phyloP scores from a whole-genome alignment of 139 green algal genomes.

The Coelastrella sp. region DNA sequence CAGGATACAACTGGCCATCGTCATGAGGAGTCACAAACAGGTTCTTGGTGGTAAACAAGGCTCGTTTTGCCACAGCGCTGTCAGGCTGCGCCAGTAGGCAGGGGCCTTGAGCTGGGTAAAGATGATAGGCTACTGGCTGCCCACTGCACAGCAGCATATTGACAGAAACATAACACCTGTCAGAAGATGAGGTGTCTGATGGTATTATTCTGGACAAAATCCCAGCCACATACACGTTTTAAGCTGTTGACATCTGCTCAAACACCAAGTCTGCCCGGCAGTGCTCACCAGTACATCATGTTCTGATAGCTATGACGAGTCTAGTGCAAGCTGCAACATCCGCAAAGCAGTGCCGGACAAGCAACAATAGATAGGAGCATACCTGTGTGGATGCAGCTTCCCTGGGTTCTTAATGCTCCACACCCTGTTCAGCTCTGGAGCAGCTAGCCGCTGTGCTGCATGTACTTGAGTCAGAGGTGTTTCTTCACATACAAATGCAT shows the following conservation, averaged over 20 bases:
- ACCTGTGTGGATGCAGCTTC: background rate
- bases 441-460: constrained; percentile 55
- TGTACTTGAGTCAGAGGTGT: constrained; percentile 63
- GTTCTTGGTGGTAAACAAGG: constrained; percentile 80
- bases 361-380: background rate
- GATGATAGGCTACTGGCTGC: constrained; percentile 75
- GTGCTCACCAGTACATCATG: background rate
- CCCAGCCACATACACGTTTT: background rate
- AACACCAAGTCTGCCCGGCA: too few relatives aligned
- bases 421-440: constrained; percentile 56
- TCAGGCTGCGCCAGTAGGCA: constrained; percentile 55
- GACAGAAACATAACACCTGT: background rate
- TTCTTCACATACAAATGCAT: constrained; percentile 79
- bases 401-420: constrained; percentile 75
- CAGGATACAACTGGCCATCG: constrained; percentile 78
- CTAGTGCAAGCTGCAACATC: background rate
- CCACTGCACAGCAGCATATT: constrained; percentile 46
- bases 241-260: too few relatives aligned
- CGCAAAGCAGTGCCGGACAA: background rate
- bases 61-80: constrained; percentile 56
- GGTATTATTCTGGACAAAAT: too few relatives aligned
- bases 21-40: constrained; percentile 82
- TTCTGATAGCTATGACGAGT: background rate
- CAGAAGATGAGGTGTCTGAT: too few relatives aligned
- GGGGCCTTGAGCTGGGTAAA: constrained; percentile 62